phyloP scores from a whole-genome alignment of 768 basidiomycete genomes.

The Lactifluus rugatus region DNA sequence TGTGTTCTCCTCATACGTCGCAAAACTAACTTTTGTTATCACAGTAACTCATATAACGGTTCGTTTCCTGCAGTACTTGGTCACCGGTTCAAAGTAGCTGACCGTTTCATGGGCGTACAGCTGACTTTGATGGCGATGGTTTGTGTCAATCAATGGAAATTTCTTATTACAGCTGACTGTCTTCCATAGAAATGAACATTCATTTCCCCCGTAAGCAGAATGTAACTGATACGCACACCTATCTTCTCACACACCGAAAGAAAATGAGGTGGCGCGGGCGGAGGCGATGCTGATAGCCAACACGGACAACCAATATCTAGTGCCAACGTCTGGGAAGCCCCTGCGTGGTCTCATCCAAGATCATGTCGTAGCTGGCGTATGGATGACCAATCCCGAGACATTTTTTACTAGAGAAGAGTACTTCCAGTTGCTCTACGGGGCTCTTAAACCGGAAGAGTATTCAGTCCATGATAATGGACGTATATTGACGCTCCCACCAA shows the following conservation, averaged over 20 bases:
- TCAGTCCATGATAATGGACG: conserved; percentile 43
- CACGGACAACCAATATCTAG: conserved; percentile 98
- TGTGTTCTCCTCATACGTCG: conserved; percentile 10
- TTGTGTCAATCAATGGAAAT: conserved; percentile 21
- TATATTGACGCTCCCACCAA: conserved; percentile 75
- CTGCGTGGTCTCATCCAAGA: conserved; percentile 97
- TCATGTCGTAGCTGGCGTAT: conserved; percentile 97
- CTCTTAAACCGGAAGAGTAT: conserved; percentile 82
- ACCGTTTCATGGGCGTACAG: conserved; percentile 28
- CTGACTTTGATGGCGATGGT: conserved; percentile 93
- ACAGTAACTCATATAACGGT: conserved; percentile 96
- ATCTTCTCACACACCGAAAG: conserved; percentile 30
- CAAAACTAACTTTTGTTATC: conserved; percentile 16
- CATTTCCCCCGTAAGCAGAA: conserved; percentile 85
- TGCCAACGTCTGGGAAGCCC: conserved; percentile 96
- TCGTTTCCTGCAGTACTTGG: conserved; percentile 23
- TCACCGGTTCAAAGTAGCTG: conserved; percentile 8
- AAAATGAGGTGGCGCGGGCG: conserved; percentile 90
- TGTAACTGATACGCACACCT: neutral
- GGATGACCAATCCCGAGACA: conserved; percentile 94
- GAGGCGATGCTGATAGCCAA: conserved; percentile 94
- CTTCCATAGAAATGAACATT: conserved; percentile 86
- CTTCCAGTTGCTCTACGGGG: conserved; percentile 91
- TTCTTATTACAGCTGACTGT: conserved; percentile 13
- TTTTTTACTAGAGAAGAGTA: conserved; percentile 97